phyloP scores from a whole-genome alignment of 169 alveolate genomes.

The Eimeria acervulina region DNA sequence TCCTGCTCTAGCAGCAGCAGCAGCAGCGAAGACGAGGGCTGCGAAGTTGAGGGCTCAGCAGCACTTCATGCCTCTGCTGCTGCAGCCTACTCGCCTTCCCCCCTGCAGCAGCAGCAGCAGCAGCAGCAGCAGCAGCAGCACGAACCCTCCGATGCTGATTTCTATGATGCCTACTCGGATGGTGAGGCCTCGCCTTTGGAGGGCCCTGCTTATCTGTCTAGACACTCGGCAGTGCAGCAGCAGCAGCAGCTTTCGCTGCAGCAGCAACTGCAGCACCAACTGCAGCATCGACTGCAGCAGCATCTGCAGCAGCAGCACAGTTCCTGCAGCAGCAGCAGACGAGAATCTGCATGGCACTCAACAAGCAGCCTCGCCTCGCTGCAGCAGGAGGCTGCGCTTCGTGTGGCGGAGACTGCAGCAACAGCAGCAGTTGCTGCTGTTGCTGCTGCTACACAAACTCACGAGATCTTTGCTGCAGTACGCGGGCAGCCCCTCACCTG shows the following conservation, averaged over 20 bases:
- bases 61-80: neutral
- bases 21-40: neutral
- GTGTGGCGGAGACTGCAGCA: conserved; percentile 34
- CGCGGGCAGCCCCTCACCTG: neutral
- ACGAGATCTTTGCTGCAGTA: neutral
- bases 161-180: conserved; percentile 10
- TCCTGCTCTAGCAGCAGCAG: neutral
- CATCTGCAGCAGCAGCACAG: neutral
- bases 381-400: conserved; percentile 22
- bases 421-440: conserved; percentile 54
- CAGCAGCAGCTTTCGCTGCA: neutral
- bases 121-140: neutral
- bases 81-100: neutral
- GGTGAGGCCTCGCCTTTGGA: neutral
- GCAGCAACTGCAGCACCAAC: neutral
- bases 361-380: conserved; percentile 34
- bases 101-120: conserved; percentile 8
- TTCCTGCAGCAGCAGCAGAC: conserved; percentile 11
- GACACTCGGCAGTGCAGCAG: neutral
- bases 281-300: neutral
- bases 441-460: conserved; percentile 35
- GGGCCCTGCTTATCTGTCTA: neutral
- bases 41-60: neutral
- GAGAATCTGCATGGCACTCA: conserved; percentile 25
- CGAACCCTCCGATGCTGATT: neutral